Evolutionary conservation across 148 eudicot genomes (phyloP).

Genomic region (Chenopodium suecicum): DNA sequence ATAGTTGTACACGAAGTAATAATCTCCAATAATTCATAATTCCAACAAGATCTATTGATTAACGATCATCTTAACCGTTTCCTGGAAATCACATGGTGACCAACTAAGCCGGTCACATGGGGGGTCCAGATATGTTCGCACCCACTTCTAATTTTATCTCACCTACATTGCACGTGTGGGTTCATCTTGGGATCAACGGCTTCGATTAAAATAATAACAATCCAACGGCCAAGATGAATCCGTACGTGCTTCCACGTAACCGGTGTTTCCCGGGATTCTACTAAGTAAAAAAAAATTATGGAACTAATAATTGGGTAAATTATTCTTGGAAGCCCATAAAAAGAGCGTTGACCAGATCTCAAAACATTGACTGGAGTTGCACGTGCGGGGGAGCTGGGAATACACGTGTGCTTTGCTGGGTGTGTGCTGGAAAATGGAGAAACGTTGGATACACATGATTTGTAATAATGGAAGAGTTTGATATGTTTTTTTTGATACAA

Average conservation of each 20-base stretch:
- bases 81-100: constrained; percentile 28
- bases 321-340: constrained; percentile 14
- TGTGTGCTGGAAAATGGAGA: constrained; percentile 30
- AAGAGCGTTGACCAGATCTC: constrained; percentile 35
- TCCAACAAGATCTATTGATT: constrained; percentile 21
- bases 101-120: constrained; percentile 36
- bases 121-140: constrained; percentile 19
- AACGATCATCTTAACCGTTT: constrained; percentile 29
- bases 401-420: constrained; percentile 32
- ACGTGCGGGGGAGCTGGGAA: constrained; percentile 27
- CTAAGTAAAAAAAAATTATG: background rate
- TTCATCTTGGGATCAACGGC: constrained; percentile 14
- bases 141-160: constrained; percentile 6
- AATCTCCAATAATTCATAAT: background rate
- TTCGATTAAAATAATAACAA: background rate
- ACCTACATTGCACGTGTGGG: constrained; percentile 20
- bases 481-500: constrained; percentile 17
- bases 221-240: constrained; percentile 6
- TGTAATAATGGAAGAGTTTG: constrained; percentile 15
- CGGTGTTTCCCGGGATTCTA: constrained; percentile 12
- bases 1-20: background rate
- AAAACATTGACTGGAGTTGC: constrained; percentile 28
- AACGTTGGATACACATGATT: constrained; percentile 33
- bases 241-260: constrained; percentile 23
- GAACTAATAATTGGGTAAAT: constrained; percentile 6